Base-by-base conservation (phyloP, 2,329 filamentous ascomycete species). In the Emergomyces pasteurianus region DNA sequence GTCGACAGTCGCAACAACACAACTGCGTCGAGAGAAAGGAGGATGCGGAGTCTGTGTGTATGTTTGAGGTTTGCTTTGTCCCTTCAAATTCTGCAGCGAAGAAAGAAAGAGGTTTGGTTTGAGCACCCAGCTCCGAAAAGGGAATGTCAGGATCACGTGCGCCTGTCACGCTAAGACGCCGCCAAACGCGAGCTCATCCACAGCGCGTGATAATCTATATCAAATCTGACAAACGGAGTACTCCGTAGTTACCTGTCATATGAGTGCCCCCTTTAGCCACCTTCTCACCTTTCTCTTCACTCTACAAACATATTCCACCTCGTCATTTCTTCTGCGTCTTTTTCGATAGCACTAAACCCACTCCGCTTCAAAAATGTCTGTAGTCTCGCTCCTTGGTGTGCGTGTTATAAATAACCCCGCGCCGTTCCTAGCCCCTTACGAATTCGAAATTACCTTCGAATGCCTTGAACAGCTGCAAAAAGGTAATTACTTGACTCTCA, bases 381-480 rank as follows among this genome's bases (percentile, higher is more conserved):
- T 96, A 72, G 92, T 99, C 65, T 95, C 92, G 68, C 86, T 99
- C 63, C 85, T 99, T 67, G 92, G 92, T 72, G 94, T 99, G 71
- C 89, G 94, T 77, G 89, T 99, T 68, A 82, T 91, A 74, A 97
- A 99, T 84, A 99, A 99, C 80, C 94, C 94, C 71, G 92, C 94
- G 71, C 86, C 88, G 68, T 97, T 99, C 79, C 88, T 86, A 69
- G 89, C 92, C 74, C 86, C 90, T 60, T 99, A 99, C 75, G 86
- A 94, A 75, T 96, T 99, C 68, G 92, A 99, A 78, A 97, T 99
- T 74, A 99, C 94, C 21, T 99, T 99, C 65, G 94, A 99, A 77
- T 97, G 94, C 71, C 85, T 97, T 28, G 94, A 99, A 79, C 85
- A 88, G 67, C 83, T 99, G 46, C 89, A 95, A 74, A 96, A 96